phyloP scores from a whole-genome alignment of 1,139 yeast species.

The Candida mesenterica region DNA sequence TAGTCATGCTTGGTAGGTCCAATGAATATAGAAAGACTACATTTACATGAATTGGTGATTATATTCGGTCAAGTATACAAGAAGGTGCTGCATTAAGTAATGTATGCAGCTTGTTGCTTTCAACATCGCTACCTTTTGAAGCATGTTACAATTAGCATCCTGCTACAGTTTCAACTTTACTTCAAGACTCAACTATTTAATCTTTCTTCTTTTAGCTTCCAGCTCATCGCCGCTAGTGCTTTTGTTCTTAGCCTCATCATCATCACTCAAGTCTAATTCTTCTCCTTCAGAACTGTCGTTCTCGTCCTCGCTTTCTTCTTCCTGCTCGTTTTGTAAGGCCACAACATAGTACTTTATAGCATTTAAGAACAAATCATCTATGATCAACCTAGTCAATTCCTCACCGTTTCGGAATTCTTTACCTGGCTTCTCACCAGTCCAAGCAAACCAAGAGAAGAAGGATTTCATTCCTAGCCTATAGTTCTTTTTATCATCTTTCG shows the following conservation, averaged over 20 bases:
- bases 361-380: constrained; percentile 68
- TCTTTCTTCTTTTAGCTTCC: constrained; percentile 3
- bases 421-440: constrained; percentile 75
- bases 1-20: too few species aligned
- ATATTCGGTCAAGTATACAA: too few species aligned
- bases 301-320: constrained; percentile 49
- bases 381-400: constrained; percentile 59
- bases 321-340: constrained; percentile 60
- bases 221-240: constrained; percentile 5
- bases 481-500: constrained; percentile 53
- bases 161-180: too few species aligned
- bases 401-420: constrained; percentile 74
- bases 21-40: too few species aligned
- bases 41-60: too few species aligned
- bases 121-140: too few species aligned
- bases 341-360: constrained; percentile 72
- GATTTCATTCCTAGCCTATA: constrained; percentile 72
- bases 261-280: constrained; percentile 54
- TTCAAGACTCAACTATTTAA: too few species aligned
- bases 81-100: too few species aligned
- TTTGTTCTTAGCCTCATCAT: constrained; percentile 24
- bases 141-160: too few species aligned
- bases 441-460: constrained; percentile 68
- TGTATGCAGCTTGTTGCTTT: too few species aligned
- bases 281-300: constrained; percentile 56